Percentiles rank a stretch among this genome's conserved stretches.
Conservation (phyloP, 495 filamentous ascomycete genomes). For the Tuber indicum region DNA sequence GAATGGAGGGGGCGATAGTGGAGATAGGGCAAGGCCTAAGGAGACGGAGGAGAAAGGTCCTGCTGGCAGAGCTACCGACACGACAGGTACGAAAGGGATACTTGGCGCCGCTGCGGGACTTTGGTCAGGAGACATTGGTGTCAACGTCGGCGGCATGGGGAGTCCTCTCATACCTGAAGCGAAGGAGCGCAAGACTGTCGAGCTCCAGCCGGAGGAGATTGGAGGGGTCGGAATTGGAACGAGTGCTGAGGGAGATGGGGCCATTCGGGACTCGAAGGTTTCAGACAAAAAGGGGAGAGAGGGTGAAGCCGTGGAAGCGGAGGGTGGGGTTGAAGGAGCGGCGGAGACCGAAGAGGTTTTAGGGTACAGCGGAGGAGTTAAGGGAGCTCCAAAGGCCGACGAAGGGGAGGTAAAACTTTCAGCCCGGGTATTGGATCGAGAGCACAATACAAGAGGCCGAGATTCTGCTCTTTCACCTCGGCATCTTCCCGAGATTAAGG, state of each 20-base stretch:
- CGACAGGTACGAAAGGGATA: background rate
- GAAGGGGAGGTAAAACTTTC: background rate
- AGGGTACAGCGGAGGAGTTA: background rate
- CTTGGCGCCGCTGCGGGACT: background rate
- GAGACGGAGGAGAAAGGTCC: background rate
- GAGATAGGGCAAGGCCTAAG: background rate
- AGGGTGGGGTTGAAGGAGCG: background rate
- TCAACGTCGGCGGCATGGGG: background rate
- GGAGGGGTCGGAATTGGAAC: background rate
- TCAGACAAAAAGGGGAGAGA: background rate
- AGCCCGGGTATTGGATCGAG: background rate
- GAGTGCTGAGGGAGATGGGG: background rate
- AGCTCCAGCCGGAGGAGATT: slow-evolving; percentile 8
- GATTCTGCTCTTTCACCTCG: background rate
- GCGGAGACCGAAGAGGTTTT: background rate
- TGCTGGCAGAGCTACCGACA: background rate
- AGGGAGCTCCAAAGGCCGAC: background rate
- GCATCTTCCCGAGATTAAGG: background rate
- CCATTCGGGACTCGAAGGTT: background rate
- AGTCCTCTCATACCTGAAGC: slow-evolving; percentile 5
- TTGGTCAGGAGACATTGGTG: background rate
- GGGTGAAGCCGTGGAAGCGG: background rate
- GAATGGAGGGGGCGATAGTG: background rate
- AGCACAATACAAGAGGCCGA: background rate
- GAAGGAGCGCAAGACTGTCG: slow-evolving; percentile 4